phyloP scores from a whole-genome alignment of 371 early-diverging fungal genomes.

The Rhizopus microsporus region DNA sequence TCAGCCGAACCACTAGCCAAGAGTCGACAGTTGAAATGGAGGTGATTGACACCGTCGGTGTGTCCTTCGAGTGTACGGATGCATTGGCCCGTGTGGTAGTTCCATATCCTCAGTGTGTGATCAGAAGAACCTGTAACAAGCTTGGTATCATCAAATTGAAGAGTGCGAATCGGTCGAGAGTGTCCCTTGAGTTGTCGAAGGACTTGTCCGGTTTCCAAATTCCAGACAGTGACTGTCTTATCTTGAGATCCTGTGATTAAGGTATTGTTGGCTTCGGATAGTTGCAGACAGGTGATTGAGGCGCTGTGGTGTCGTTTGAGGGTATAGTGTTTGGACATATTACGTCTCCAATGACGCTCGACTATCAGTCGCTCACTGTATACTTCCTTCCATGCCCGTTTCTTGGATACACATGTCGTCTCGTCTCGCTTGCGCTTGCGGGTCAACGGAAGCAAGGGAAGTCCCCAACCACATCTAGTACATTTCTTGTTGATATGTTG shows the following conservation, averaged over 20 bases:
- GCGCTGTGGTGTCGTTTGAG: slow-evolving; percentile 68
- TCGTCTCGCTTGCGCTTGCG: slow-evolving; percentile 36
- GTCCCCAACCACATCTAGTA: slow-evolving; percentile 94
- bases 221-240: slow-evolving; percentile 82
- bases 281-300: slow-evolving; percentile 80
- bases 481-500: slow-evolving; percentile 97
- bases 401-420: slow-evolving; percentile 12
- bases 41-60: slow-evolving; percentile 83
- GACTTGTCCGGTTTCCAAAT: slow-evolving; percentile 72
- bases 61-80: slow-evolving; percentile 83
- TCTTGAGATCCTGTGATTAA: slow-evolving; percentile 86
- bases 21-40: slow-evolving; percentile 83
- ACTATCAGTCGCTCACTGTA: slow-evolving; percentile 80
- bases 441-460: slow-evolving; percentile 60
- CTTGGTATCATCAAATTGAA: slow-evolving; percentile 85
- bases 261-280: slow-evolving; percentile 70
- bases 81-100: slow-evolving; percentile 87
- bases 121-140: slow-evolving; percentile 91
- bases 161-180: slow-evolving; percentile 78
- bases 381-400: slow-evolving; percentile 79
- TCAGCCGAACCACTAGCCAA: slow-evolving; percentile 89
- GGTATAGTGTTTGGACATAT: slow-evolving; percentile 49
- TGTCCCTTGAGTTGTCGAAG: slow-evolving; percentile 83
- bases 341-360: slow-evolving; percentile 83
- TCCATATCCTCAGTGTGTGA: slow-evolving; percentile 95